phyloP scores from a whole-genome alignment of 2,329 filamentous ascomycete species.

The Sarocladium strictum region DNA sequence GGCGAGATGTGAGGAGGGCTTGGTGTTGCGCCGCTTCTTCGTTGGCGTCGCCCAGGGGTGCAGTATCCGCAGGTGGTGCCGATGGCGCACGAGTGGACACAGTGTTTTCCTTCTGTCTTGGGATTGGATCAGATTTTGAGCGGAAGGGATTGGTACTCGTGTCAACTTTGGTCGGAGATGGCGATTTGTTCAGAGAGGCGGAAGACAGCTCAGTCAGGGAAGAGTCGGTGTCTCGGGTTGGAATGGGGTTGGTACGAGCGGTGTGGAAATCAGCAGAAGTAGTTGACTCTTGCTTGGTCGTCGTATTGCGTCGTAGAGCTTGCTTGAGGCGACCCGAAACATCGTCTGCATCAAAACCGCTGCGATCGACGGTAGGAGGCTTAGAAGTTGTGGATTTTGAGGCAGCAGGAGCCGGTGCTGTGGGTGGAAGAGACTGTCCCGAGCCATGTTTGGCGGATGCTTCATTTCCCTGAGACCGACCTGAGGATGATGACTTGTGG shows the following conservation, averaged over 20 bases:
- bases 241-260: constrained; percentile 30
- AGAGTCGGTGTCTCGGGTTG: constrained; percentile 19
- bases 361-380: constrained; percentile 30
- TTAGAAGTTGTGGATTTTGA: neutral
- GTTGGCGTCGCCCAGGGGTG: neutral
- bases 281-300: constrained; percentile 18
- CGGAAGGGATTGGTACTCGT: constrained; percentile 19
- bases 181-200: constrained; percentile 36
- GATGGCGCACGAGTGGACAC: neutral
- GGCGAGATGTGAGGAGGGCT: constrained; percentile 11
- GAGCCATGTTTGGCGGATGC: neutral
- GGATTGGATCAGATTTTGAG: constrained; percentile 4
- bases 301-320: neutral
- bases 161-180: constrained; percentile 28
- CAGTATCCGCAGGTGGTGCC: neutral
- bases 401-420: neutral
- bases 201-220: constrained; percentile 36
- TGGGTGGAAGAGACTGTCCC: constrained; percentile 9
- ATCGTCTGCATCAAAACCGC: constrained; percentile 30
- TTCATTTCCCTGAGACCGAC: neutral
- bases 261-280: constrained; percentile 35
- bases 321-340: constrained; percentile 14
- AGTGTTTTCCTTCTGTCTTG: neutral
- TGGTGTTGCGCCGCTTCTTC: neutral
- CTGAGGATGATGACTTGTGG: neutral